phyloP scores from a whole-genome alignment of 371 early-diverging fungal genomes.

The Paraphysoderma sedebokerense region DNA sequence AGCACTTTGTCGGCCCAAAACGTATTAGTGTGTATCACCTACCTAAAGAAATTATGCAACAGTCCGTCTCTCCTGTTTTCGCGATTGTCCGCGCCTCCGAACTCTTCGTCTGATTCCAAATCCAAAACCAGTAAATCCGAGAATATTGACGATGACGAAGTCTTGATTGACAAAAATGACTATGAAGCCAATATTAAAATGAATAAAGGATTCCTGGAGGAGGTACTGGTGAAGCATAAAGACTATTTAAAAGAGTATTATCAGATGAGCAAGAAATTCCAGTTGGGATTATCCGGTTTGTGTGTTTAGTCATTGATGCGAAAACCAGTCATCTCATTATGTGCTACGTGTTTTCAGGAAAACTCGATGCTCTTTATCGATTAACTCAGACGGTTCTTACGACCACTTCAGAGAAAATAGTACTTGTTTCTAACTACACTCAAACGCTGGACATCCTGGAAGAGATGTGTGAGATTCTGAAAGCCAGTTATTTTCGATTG shows the following conservation, averaged over 20 bases:
- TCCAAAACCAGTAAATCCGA: not conserved
- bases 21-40: slow-evolving; percentile 20
- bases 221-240: not conserved
- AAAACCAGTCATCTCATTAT: not conserved
- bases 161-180: not conserved
- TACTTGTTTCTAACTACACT: slow-evolving; percentile 47
- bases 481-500: slow-evolving; percentile 26
- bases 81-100: no score
- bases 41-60: slow-evolving; percentile 27
- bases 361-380: slow-evolving; percentile 17
- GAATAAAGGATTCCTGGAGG: not conserved
- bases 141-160: no score
- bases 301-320: no score
- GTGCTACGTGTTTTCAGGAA: slow-evolving; percentile 14
- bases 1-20: not conserved
- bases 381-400: slow-evolving; percentile 13
- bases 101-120: no score
- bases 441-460: slow-evolving; percentile 44
- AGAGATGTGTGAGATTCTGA: slow-evolving; percentile 12
- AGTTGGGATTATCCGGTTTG: no score
- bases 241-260: no score
- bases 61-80: slow-evolving; percentile 13
- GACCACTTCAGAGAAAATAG: slow-evolving; percentile 32
- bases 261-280: no score
- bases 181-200: not conserved